Base-by-base conservation (phyloP, 2,329 filamentous ascomycete genomes). In the Trichoderma sp. region DNA sequence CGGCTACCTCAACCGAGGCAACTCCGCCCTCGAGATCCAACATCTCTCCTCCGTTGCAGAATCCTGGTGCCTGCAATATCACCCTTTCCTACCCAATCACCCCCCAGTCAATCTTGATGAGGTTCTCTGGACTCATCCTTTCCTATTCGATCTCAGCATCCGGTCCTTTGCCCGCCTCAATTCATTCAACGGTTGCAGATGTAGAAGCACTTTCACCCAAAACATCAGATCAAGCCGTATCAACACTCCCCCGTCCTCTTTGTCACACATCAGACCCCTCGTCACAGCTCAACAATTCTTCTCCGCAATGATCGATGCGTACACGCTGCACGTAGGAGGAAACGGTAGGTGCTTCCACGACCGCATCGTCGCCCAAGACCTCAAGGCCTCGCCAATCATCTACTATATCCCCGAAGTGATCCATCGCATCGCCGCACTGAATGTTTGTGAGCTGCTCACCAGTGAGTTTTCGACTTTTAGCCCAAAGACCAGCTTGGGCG, bases 211-310 rank as follows among this genome's bases (percentile, higher is more conserved):
- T 17, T 13, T 20, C n/a, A 1, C 17, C 17, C 4, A n/a, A 3
- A 12, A 12, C 15, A 13, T 2, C 39, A n/a, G 3, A 3, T 4
- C 4, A 8, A 43, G 39, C 39, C 7, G 2, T 0, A 43, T 9
- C 15, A 43, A 43, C 15, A 3, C 7, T n/a, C 2, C 50, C 23
- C 50, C 57, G 6, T 2, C 28, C n/a, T 32, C 32, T 7, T 13
- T 17, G 8, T 23, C 34, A 15, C 59, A 62, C 59, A 28, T 43
- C 34, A 39, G 32, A 28, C 59, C 36, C 17, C 12, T 61, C 8
- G 15, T 63, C 59, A 63, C 59, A 4, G 59, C 59, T n/a, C 59
- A 63, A 36, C 59, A 63, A 17, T 63, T 43, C 59, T 63, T 63
- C 34, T 28, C 5, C 36, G 17, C 59, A 23, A 26, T 43, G 13